Base-by-base conservation (phyloP, 805 yeast genomes). In the Nakazawaea populi region DNA sequence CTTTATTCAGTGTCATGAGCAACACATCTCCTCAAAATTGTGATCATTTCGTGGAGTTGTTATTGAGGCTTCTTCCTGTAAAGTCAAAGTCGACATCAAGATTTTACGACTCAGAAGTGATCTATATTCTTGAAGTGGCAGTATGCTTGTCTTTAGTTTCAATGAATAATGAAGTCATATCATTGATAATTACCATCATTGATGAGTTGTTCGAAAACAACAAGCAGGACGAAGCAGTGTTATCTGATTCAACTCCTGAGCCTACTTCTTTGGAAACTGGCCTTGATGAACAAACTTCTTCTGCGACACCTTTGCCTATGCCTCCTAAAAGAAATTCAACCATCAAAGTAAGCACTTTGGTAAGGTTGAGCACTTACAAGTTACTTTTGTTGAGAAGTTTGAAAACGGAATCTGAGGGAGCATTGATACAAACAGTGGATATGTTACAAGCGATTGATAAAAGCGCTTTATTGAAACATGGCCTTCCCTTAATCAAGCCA, bases 321-420 rank as follows among this genome's bases (percentile, higher is more conserved):
- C 39, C 32, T n/a, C 31, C 30, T 29, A 35, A 35, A 29, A 35
- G 32, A 18, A 47, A 42, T 2, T 29, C 42, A n/a, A 64, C 64
- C 31, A 52, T 61, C 49, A 61, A 60, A 42, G 60, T 61, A 57
- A 53, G 60, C 24, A 54, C 62, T 6, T 47, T 63, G 10, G 60
- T 76, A 8, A 71, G 88, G 56, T 62, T 83, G 32, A 54, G 67
- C n/a, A 68, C 82, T 1, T 83, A 83, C 59, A 73, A 77, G 52
- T 64, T 82, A 14, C 60, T 82, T 12, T 61, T 82, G 14, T 55
- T 74, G 30, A 73, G 79, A 54, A 67, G 67, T 42, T 61, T 69
- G 31, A 57, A 55, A 42, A 54, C 48, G 6, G 48, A 53, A 4
- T 58, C 60, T 39, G 51, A 53, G 8, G 58, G 47, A 6, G 52